Percentiles rank a stretch among this genome's conserved stretches.
These are phyloP conservation scores for Fusarium haematococcum DNA, from an alignment of 2,329 filamentous ascomycete genomes.

Conservation along the genomic window DNA sequence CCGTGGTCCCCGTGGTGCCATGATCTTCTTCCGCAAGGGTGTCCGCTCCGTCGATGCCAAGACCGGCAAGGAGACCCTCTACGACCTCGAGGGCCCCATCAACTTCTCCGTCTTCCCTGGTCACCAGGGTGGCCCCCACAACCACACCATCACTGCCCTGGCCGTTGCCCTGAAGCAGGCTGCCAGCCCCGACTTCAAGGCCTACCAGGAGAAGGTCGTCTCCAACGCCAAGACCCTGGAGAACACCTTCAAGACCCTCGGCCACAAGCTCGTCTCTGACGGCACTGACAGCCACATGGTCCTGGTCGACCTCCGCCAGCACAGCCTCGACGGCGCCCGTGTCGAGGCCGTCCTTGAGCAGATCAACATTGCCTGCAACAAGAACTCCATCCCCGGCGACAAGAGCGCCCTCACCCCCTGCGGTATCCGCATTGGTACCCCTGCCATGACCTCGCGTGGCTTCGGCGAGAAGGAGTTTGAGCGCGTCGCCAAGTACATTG, in stretches of 20 bases:
- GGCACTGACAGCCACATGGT: constrained; percentile 99
- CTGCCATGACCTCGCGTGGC: constrained; percentile 96
- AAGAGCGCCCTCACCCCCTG: constrained; percentile 95
- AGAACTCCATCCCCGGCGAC: constrained; percentile 98
- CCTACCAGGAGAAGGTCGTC: constrained; percentile 93
- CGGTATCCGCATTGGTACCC: constrained; percentile 95
- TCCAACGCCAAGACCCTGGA: constrained; percentile 94
- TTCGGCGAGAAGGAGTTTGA: constrained; percentile 94
- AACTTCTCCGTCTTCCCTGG: constrained; percentile 99
- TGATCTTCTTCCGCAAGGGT: constrained; percentile 99
- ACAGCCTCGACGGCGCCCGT: constrained; percentile 89
- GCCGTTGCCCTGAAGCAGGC: constrained; percentile 97
- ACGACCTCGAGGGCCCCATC: constrained; percentile 95
- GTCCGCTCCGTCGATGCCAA: constrained; percentile 91
- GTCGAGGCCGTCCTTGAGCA: constrained; percentile 96
- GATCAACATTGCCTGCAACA: constrained; percentile 99
- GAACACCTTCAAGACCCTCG: constrained; percentile 83
- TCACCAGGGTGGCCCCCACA: constrained; percentile 98
- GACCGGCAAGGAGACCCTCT: constrained; percentile 88
- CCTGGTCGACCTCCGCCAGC: constrained; percentile 90
- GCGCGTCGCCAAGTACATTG: constrained; percentile 89
- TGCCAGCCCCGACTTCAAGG: constrained; percentile 87
- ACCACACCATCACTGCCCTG: constrained; percentile 98
- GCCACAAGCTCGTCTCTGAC: constrained; percentile 94
- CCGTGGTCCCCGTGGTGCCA: constrained; percentile 95